Base-by-base conservation (phyloP, 1,139 yeast genomes). In the Candida tropicalis region DNA sequence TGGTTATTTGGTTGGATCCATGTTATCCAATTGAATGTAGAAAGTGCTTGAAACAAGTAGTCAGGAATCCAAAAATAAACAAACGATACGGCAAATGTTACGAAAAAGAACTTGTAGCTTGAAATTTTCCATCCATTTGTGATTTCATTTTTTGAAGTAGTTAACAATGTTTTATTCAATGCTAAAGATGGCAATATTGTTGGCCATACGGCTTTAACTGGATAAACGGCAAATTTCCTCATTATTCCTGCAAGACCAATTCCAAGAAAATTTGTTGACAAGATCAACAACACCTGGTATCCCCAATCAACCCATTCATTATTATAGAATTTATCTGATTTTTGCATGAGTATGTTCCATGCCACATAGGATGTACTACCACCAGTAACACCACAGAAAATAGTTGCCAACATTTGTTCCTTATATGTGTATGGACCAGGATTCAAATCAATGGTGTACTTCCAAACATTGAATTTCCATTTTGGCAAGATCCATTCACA, bases 171-270 rank as follows among this genome's bases (percentile, higher is more conserved):
- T 49, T 75, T 65, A 57, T 79, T 78, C 49, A 81, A 62, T 12
- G 87, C 82, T 20, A 82, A 57, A 4, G 78, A 70, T 17, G 84
- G 82, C 50, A 81, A 58, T 35, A 70, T 57, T 8, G 78, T 68
- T 42, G 86, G 86, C 84, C 86, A 82, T 42, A 81, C 58, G 35
- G 81, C 69, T 43, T 71, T 68, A 15, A 70, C 63, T 17, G 87
- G 87, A 54, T 82, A 81, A 16, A 82, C 72, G 11, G 77, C 73
- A 49, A 82, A 71, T 43, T 71, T 72, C 54, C 87, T 71, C 60
- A 80, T 60, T 17, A 83, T 54, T 45, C 88, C 86, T 29, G 87
- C 83, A 54, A 81, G 70, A 1, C 85, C 84, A 51, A 81, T 75
- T 18, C 89, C 88, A 55, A 83, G 58, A 49, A 73, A 75, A 55